phyloP scores from a whole-genome alignment of 306 rosid species.

The Prinsepia uniflora region DNA sequence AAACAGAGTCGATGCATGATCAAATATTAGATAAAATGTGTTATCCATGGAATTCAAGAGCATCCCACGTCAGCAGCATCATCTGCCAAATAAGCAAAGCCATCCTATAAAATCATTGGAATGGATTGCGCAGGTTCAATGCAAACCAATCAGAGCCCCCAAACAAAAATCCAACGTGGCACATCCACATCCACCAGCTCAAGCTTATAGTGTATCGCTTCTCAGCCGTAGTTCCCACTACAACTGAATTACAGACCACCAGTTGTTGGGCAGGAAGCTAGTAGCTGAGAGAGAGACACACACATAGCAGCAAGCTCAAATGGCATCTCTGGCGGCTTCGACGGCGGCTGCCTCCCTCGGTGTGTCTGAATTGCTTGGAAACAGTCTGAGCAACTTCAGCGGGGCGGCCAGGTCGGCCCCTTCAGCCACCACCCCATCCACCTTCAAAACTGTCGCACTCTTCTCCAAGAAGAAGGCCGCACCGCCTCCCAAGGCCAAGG shows the following conservation, averaged over 20 bases:
- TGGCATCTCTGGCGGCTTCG: conserved; percentile 77
- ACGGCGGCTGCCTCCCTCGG: conserved; percentile 71
- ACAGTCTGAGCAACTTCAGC: conserved; percentile 50
- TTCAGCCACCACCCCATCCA: conserved; percentile 46
- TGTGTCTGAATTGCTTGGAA: conserved; percentile 91
- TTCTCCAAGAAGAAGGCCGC: conserved; percentile 72
- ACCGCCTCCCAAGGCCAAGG: conserved; percentile 55
- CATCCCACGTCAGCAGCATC: conserved; percentile 45
- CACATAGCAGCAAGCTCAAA: conserved; percentile 11
- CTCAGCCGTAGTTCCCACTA: conserved; percentile 12
- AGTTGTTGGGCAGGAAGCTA: background rate
- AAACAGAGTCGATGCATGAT: background rate
- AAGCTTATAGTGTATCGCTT: conserved; percentile 50
- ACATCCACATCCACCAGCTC: conserved; percentile 69
- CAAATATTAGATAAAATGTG: conserved; percentile 45
- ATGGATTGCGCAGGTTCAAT: conserved; percentile 51
- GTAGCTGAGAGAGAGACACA: background rate
- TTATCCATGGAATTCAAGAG: conserved; percentile 50
- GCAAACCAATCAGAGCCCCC: conserved; percentile 47
- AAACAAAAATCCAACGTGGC: conserved; percentile 60
- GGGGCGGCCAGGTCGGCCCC: conserved; percentile 60
- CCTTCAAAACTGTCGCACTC: conserved; percentile 78
- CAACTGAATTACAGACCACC: too few species aligned
- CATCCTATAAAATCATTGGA: conserved; percentile 55
- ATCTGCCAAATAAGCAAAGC: conserved; percentile 46